Evolutionary conservation across 1,284 basidiomycete genomes (phyloP), one percentile per base, ranked within the genome.

Genomic region (Ceratobasidium sp.): DNA sequence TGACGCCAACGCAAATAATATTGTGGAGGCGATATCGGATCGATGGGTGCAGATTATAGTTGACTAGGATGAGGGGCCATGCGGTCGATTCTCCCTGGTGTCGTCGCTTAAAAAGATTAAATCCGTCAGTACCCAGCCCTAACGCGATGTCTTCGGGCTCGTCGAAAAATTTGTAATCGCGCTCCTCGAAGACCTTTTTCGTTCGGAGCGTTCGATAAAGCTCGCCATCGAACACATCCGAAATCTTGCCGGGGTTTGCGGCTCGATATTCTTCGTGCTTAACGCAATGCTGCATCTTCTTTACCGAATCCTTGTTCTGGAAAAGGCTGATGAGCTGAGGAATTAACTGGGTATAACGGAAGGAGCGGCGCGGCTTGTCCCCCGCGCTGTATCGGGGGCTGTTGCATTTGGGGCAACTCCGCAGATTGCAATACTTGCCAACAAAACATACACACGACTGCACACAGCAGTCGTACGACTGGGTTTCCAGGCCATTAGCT

Each of bases 281-380:
- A 2, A 77, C 28, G 28, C 78, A 17, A 59, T 80, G 84, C 7
- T 52, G 33, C 81, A 85, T 83, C 3, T 70, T 68, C 2, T 78
- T 10, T 1, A 84, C 83, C 12, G 77, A 80, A 9, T 84, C 79
- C 0, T 79, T 52, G 6, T 71, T 77, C 12, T 81, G 78, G 48
- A 79, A 83, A 1, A 84, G 75, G 0, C 84, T 84, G 65, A 87
- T 84, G 1, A 87, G 68, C 75, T 84, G 83, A 10, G 85, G 86
- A 0, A 84, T 85, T 57, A 87, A 62, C 0, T 83, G 86, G 6
- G 86, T 82, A 0, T 84, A 84, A 28, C 79, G 80, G 76, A 86
- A 86, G 5, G 82, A 79, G 26, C 81, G 81, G 1, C 77, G 56
- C 0, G 83, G 69, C 12, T 62, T 62, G 57, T 81, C 80, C 1